Base-by-base conservation (phyloP, 2,329 filamentous ascomycete genomes). In the Diaporthe helianthi region DNA sequence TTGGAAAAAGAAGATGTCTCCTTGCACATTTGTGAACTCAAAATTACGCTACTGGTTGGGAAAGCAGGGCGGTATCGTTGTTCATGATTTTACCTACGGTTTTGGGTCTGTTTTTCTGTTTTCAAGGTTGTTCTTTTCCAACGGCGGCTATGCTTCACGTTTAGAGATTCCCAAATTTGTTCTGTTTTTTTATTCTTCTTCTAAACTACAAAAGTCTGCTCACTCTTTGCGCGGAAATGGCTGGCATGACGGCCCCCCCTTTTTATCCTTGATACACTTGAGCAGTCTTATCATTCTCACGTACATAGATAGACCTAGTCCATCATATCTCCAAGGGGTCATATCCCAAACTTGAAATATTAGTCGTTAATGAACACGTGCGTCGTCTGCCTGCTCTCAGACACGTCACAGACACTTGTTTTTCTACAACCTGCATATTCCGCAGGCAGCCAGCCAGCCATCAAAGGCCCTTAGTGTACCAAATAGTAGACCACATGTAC, bases 101-200 rank as follows among this genome's bases (percentile, higher is more conserved):
- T 46, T 31, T 49, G n/a, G 41, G 17, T 53, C 47, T 46, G 8
- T 13, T 4, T 19, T 1, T 44, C 22, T 19, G 19, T 44, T 44
- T n/a, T n/a, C n/a, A n/a, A n/a, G n/a, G n/a, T n/a, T 44, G 41
- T n/a, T 44, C n/a, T 44, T 47, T 12, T 36, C 5, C 22, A 6
- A 36, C 36, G 46, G 31, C 46, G 53, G 54, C 54, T 53, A 41
- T 26, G 46, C 33, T 68, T 69, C 49, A 65, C 33, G 22, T 49
- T 54, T 58, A 65, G 33, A 69, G 60, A 65, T 65, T 69, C 67
- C 67, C 67, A 69, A 69, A 58, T 65, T 53, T 51, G n/a, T 36
- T 46, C 1, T 36, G 15, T 52, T 5, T 22, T 52, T 38, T 38
- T 38, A 5, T 5, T 10, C 6, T 1, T 33, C 31, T 33, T 33